These are phyloP conservation scores for Diaporthe sp. DNA, from an alignment of 2,329 filamentous ascomycete genomes.

Conservation along the genomic window DNA sequence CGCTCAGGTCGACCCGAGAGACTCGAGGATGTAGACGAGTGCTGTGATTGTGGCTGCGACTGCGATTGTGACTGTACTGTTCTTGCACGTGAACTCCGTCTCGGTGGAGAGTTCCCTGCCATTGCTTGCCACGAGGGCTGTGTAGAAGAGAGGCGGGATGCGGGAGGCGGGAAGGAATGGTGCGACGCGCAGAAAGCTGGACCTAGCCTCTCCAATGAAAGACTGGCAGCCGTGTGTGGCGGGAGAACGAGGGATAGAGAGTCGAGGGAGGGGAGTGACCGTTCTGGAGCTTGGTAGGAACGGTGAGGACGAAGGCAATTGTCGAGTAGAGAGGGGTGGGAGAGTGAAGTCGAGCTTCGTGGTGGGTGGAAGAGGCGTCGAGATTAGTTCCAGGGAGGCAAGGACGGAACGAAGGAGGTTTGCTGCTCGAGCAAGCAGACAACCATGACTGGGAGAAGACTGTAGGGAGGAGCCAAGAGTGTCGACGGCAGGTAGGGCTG, in stretches of 20 bases:
- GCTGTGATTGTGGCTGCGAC: slow-evolving; percentile 75
- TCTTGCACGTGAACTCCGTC: slow-evolving; percentile 93
- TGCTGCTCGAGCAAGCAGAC: slow-evolving; percentile 35
- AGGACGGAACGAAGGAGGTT: slow-evolving; percentile 38
- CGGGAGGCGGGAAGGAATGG: slow-evolving; percentile 40
- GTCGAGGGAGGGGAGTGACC: slow-evolving; percentile 10
- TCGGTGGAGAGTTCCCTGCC: slow-evolving; percentile 75
- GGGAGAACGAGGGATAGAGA: slow-evolving; percentile 44
- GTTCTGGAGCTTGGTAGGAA: slow-evolving; percentile 16
- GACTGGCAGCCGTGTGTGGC: slow-evolving; percentile 44
- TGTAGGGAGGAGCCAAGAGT: slow-evolving; percentile 15
- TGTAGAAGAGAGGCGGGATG: slow-evolving; percentile 50
- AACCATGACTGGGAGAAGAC: slow-evolving; percentile 31
- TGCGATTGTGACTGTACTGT: slow-evolving; percentile 81
- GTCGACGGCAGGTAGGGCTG: slow-evolving; percentile 22
- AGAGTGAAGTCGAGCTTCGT: slow-evolving; percentile 24
- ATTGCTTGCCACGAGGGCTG: slow-evolving; percentile 61
- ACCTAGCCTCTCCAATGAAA: slow-evolving; percentile 43
- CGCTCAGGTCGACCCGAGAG: slow-evolving; percentile 83
- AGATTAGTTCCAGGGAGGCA: slow-evolving; percentile 35
- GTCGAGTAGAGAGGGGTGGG: slow-evolving; percentile 12
- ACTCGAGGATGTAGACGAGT: slow-evolving; percentile 81
- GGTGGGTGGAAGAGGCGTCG: slow-evolving; percentile 30
- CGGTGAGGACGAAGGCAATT: slow-evolving; percentile 10
- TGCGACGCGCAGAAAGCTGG: slow-evolving; percentile 35